phyloP scores from a whole-genome alignment of 331 rosid genomes.

The Arachis monticola region DNA sequence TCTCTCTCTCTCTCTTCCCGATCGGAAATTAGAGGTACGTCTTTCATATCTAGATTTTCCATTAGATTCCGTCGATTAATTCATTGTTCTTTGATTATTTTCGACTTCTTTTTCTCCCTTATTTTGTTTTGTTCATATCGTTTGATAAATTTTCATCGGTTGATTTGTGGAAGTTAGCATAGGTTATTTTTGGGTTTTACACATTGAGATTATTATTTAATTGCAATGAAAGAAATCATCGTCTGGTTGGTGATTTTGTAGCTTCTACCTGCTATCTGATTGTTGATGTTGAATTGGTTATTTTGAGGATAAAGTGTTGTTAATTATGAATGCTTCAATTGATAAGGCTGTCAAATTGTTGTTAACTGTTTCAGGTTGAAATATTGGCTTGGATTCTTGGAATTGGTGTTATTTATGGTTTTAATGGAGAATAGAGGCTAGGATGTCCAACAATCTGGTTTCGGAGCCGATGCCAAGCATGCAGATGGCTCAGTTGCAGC shows the following conservation, averaged over 20 bases:
- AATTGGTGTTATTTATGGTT: conserved; percentile 18
- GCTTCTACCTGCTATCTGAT: not conserved
- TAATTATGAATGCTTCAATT: not conserved
- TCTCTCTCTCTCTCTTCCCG: not conserved
- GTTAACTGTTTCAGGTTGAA: conserved; percentile 33
- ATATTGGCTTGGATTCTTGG: not conserved
- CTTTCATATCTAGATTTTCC: not conserved
- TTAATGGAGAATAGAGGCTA: conserved; percentile 33
- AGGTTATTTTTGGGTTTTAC: not conserved
- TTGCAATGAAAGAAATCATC: not conserved
- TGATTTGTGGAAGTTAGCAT: not conserved
- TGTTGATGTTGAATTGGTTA: conserved; percentile 22
- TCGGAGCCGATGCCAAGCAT: conserved; percentile 56
- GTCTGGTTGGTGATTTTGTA: not conserved
- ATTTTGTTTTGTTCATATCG: not conserved
- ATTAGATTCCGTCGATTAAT: not conserved
- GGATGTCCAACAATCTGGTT: conserved; percentile 67
- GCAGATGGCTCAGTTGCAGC: conserved; percentile 71
- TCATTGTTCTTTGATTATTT: not conserved
- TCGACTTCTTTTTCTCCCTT: not conserved
- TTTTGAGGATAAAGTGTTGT: not conserved
- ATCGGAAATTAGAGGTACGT: conserved; percentile 23
- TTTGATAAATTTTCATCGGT: not conserved
- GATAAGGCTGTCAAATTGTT: conserved; percentile 26
- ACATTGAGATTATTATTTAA: not conserved